Evolutionary conservation across 148 eudicot species (phyloP), one percentile per base, ranked within the genome.

Genomic region (Rhododendron henanense): DNA sequence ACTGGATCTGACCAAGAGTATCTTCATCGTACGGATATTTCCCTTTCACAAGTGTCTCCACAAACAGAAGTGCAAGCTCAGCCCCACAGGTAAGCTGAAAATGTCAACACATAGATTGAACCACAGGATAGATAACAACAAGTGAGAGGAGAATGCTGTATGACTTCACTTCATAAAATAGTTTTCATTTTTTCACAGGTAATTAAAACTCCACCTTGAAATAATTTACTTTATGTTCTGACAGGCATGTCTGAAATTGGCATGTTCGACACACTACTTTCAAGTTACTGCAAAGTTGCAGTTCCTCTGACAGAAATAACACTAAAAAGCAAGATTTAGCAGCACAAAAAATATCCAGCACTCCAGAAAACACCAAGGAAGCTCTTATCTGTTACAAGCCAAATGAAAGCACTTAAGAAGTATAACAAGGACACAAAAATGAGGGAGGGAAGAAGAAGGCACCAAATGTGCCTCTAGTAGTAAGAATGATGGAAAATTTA

Each of bases 81-180:
- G 97, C 91, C 79, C 99, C 99, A 92, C 99, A 96, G 51, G 97
- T 95, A 84, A 96, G 92, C 99, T 96, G 89, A 74, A 85, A 83
- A 85, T 44, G 48, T 33, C 15, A 18, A 51, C 53, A 67, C 39
- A 51, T 1, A 80, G 6, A 48, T 18, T 86, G 41, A 86, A 77
- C 76, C 55, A 88, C 53, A 9, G 45, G 28, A 65, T 8, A 19
- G 28, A 3, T 48, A 50, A 74, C 61, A 44, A 76, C 8, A 69
- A 69, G 33, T 33, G 21, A 25, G 33, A 25, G 80, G 63, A 78
- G 50, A 78, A 79, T 9, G 76, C 79, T 45, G 13, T 14, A 65
- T 44, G 18, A 4, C 28, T 37, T 77, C 14, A 14, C 28, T 37
- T 77, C 14, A 14, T 23, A 6, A 7, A 35, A 75, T 35, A 37